Percentiles rank a stretch among this genome's conserved stretches.
Evolutionary conservation across 306 rosid species (phyloP).

Genomic region (Medicago ruthenica): DNA sequence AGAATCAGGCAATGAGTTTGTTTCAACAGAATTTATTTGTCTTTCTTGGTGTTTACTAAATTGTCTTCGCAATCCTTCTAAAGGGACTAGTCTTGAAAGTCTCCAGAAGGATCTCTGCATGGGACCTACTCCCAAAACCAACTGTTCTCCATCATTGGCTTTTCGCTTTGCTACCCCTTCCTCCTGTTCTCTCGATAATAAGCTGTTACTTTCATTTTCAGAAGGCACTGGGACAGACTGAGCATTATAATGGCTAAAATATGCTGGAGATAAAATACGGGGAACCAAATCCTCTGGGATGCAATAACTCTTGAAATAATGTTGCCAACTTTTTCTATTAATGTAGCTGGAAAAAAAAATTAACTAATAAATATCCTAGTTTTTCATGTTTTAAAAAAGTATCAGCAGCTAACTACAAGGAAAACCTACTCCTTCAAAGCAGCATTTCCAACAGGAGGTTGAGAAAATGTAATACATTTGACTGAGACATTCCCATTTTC

Average conservation of each 20-base stretch:
- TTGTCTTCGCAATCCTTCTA: constrained; percentile 76
- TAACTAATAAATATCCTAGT: constrained; percentile 21
- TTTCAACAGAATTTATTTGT: constrained; percentile 50
- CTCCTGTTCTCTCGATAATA: constrained; percentile 52
- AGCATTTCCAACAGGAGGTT: constrained; percentile 99
- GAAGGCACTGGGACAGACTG: constrained; percentile 58
- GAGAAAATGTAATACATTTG: constrained; percentile 95
- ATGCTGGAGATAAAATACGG: constrained; percentile 93
- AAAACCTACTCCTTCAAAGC: constrained; percentile 92
- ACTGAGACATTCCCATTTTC: constrained; percentile 75
- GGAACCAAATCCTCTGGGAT: constrained; percentile 97
- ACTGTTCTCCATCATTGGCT: constrained; percentile 68
- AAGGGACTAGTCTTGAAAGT: constrained; percentile 90
- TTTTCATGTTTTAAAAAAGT: constrained; percentile 9
- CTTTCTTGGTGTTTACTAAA: constrained; percentile 61
- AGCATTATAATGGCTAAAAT: constrained; percentile 93
- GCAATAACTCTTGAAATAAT: constrained; percentile 95
- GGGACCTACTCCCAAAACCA: constrained; percentile 97
- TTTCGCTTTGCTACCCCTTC: constrained; percentile 60
- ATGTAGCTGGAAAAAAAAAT: constrained; percentile 70
- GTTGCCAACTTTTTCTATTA: constrained; percentile 91
- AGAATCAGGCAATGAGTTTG: constrained; percentile 59
- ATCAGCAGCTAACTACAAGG: constrained; percentile 19
- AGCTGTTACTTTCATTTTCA: constrained; percentile 54
- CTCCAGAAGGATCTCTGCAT: constrained; percentile 93